phyloP scores from a whole-genome alignment of 2,329 filamentous ascomycete species.

The Epichloe elymi region DNA sequence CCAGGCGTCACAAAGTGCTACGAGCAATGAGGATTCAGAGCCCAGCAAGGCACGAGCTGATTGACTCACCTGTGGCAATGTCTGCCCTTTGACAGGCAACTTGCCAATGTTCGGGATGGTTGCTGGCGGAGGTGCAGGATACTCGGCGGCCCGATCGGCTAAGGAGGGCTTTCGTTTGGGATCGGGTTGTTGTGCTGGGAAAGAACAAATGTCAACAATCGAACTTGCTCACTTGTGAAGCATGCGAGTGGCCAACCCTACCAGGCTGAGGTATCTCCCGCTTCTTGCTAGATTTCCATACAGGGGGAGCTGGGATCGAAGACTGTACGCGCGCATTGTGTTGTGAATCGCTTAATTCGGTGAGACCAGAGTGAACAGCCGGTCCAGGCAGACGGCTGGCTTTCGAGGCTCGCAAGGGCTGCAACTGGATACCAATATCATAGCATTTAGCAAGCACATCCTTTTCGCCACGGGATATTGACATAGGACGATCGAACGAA shows the following conservation, averaged over 20 bases:
- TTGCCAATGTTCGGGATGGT: slow-evolving; percentile 23
- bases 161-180: slow-evolving; percentile 48
- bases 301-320: slow-evolving; percentile 27
- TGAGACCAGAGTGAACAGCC: slow-evolving; percentile 21
- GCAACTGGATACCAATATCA: neutral
- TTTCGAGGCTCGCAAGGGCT: slow-evolving; percentile 18
- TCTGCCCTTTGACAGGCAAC: slow-evolving; percentile 29
- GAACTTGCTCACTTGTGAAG: neutral
- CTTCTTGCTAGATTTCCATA: slow-evolving; percentile 31
- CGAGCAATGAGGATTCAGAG: neutral
- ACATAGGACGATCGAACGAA: slow-evolving; percentile 7
- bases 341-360: slow-evolving; percentile 48
- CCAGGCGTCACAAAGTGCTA: neutral
- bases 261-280: slow-evolving; percentile 34
- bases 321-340: slow-evolving; percentile 39
- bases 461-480: neutral
- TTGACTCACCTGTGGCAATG: slow-evolving; percentile 20
- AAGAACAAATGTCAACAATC: slow-evolving; percentile 8
- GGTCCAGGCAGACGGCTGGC: slow-evolving; percentile 20
- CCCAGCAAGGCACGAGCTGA: neutral
- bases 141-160: slow-evolving; percentile 40
- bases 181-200: slow-evolving; percentile 38
- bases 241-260: slow-evolving; percentile 9
- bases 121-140: slow-evolving; percentile 19
- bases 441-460: neutral